Evolutionary conservation across 257 asterid species (phyloP), one percentile per base, ranked within the genome.

Genomic region (Petunia secreta): DNA sequence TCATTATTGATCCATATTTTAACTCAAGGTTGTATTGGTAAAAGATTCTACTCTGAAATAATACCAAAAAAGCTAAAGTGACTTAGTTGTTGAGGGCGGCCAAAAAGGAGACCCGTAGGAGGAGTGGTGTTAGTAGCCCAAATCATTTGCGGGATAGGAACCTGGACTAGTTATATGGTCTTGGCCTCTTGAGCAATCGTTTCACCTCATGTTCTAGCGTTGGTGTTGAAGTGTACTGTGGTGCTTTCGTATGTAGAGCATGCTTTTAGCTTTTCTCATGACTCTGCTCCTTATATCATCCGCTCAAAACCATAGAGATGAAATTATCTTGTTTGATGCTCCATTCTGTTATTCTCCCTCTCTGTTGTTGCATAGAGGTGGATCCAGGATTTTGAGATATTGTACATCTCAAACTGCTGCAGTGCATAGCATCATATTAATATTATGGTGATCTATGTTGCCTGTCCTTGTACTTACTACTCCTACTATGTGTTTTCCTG

Each of bases 1-100:
- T 44, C 62, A 71, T 38, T 58, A 37, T 73, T 77, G 38, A 63
- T 2, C 74, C 63, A n/a, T 57, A 71, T 69, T 69, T 2, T 34
- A 25, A 48, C 59, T 69, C 59, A 46, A 13, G 59, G 43, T 34
- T 48, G 25, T 25, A 25, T 25, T 25, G 0, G 25, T 25, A 25
- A 25, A 25, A 25, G 25, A 25, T 25, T 48, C 43, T 69, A 48
- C 43, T 69, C 25, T 48, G 59, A 69, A 46, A 3, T 25, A 34
- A 50, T 34, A 2, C 10, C 25, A 25, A 25, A 25, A 25, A 25
- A 25, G 25, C 25, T 25, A 25, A 25, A 25, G 25, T 25, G 25
- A 25, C 25, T 25, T 25, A 25, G 25, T 25, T 25, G 25, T 25
- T 25, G 25, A 25, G 25, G 25, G 25, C 25, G 25, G 0, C 25